A percentile compares a stretch with the other conserved stretches of the same genome.
These are phyloP conservation scores for Fusarium irregulare DNA, from an alignment of 2,329 filamentous ascomycete species.

Conservation along the genomic window DNA sequence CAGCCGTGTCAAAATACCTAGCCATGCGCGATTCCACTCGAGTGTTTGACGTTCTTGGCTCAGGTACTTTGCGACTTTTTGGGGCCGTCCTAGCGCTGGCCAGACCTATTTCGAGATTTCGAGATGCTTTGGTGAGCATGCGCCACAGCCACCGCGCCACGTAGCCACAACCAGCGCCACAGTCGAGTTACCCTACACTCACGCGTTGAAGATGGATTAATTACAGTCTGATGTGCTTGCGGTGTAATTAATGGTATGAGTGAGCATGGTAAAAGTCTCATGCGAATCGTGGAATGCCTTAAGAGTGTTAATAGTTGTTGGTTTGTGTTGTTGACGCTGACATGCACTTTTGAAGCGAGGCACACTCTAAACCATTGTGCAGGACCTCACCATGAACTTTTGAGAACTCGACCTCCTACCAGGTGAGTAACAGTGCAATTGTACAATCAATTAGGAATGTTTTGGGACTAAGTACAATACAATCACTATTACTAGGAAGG, in stretches of 20 bases:
- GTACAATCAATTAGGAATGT: background rate
- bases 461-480: too few species aligned
- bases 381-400: accelerated
- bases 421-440: accelerated
- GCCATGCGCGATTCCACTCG: accelerated
- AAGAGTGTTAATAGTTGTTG: background rate
- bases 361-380: too few species aligned
- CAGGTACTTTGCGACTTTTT: background rate
- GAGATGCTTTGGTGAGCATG: background rate
- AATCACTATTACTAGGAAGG: too few species aligned
- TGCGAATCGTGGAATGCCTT: background rate
- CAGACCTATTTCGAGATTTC: accelerated
- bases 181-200: background rate
- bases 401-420: background rate
- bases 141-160: background rate
- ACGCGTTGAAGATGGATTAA: background rate
- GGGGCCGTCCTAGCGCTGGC: background rate
- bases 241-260: accelerated
- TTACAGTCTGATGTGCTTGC: background rate
- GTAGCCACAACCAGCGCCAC: background rate
- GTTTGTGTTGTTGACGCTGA: background rate
- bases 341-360: background rate
- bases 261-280: accelerated
- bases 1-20: background rate
- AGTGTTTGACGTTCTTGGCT: accelerated